Conservation (phyloP, 495 filamentous ascomycete genomes). For the Xylaria grammica region DNA sequence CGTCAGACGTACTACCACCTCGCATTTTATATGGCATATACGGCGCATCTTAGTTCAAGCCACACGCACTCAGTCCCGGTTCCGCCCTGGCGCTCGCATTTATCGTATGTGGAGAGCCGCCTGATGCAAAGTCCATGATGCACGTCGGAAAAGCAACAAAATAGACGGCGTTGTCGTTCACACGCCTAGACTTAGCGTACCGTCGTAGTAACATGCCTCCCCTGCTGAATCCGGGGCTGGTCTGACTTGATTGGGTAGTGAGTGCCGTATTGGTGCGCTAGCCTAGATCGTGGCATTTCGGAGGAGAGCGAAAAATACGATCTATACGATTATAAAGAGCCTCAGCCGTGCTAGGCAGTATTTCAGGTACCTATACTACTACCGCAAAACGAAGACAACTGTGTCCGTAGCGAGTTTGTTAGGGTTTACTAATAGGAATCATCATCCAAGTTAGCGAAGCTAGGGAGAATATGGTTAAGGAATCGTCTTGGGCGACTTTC, state of each 20-base stretch:
- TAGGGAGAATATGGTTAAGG: background rate
- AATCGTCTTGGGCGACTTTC: too few species aligned
- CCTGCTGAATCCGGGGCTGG: background rate
- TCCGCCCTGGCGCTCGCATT: background rate
- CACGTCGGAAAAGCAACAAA: background rate
- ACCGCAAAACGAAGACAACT: background rate
- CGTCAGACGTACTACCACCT: background rate
- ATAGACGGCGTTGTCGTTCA: background rate
- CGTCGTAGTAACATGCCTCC: background rate
- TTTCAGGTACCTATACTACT: background rate
- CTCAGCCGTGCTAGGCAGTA: background rate
- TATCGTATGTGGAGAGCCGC: background rate
- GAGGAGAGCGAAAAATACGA: slow-evolving; percentile 15
- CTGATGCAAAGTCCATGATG: background rate
- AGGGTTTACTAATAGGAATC: background rate
- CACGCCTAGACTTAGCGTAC: too few species aligned
- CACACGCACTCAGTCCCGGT: background rate
- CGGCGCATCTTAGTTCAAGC: background rate
- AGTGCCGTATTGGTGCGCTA: background rate
- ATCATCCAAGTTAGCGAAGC: background rate
- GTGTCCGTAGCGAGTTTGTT: background rate
- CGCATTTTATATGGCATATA: background rate
- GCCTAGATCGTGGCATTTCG: background rate
- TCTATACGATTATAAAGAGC: slow-evolving; percentile 2
- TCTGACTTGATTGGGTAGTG: background rate